Base-by-base conservation (phyloP, 805 yeast genomes). In the Candida anglica region DNA sequence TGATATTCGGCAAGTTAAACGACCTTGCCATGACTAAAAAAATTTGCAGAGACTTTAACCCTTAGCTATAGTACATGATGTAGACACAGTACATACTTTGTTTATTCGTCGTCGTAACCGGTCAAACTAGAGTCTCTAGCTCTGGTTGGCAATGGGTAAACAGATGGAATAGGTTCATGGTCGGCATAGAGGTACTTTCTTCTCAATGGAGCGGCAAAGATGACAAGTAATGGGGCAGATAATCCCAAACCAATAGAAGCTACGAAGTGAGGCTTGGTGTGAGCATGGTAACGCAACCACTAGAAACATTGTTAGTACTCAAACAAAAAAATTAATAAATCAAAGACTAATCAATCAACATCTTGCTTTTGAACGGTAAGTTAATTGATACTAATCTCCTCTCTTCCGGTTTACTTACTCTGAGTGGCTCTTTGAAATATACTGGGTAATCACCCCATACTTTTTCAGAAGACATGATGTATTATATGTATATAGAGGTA, bases 271-370 rank as follows among this genome's bases (percentile, higher is more conserved):
- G 94, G 94, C 53, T 78, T 77, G 45, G 75, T 75, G 62, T 83
- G 82, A 16, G 89, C 84, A 47, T 79, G 80, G 62, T 77, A 83
- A 56, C 89, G 81, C 44, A 71, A 58, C 85, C 85, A 79, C 83
- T 77, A 42, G 9, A 28, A 17, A 5, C 8, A 5, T 15, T 27
- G 54, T 48, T 56, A 50, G 56, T 51, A 47, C 10, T 20, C 10
- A 13, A 24, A 11, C 7, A 13, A 24, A 10, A 10, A 13, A 14
- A 17, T 27, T 27, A 27, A 17, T 27, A 27, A 8, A 11, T 14
- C 8, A 20, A 9, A 20, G 8, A 20, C 11, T n/a, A n/a, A n/a
- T n/a, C n/a, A n/a, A n/a, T n/a, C 10, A 8, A 10, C 22, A 20
- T 20, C 7, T 20, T 32, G 28, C 14, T 28, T 27, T 16, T 17